Percentiles rank a stretch among this genome's conserved stretches.
Conservation (phyloP, 306 rosid species). For the Morella rubra region DNA sequence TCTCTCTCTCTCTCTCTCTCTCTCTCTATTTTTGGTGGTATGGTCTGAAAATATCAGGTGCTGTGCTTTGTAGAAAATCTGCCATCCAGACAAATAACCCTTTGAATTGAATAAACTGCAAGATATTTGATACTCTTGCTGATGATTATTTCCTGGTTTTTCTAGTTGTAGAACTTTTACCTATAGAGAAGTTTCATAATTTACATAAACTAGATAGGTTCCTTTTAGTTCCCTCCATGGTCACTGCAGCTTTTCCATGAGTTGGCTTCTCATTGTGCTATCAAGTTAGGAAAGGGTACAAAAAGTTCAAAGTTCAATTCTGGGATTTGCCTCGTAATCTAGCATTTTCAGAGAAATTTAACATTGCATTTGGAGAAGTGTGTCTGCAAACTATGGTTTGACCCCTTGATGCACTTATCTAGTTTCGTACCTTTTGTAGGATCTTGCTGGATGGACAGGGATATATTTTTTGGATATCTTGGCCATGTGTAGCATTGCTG, state of each 20-base stretch:
- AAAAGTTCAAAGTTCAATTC: background rate
- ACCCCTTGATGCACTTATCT: slow-evolving; percentile 10
- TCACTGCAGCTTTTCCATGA: background rate
- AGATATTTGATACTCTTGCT: background rate
- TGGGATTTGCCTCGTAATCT: background rate
- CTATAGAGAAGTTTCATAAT: background rate
- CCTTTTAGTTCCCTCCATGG: slow-evolving; percentile 6
- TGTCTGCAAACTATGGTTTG: background rate
- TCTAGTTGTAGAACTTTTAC: background rate
- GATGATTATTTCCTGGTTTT: background rate
- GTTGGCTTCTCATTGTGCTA: slow-evolving; percentile 10
- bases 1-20: background rate
- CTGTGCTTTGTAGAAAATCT: background rate
- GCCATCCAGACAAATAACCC: background rate
- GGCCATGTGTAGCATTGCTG: slow-evolving; percentile 22
- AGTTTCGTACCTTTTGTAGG: slow-evolving; percentile 27
- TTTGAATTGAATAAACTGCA: background rate
- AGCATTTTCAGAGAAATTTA: background rate
- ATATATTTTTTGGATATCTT: slow-evolving; percentile 18
- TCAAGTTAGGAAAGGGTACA: slow-evolving; percentile 11
- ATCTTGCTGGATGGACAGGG: slow-evolving; percentile 27
- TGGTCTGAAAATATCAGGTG: background rate
- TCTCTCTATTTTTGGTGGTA: background rate
- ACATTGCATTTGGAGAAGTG: background rate
- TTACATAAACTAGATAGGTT: slow-evolving; percentile 11